A percentile compares a stretch with the other conserved stretches of the same genome.
Evolutionary conservation across 2,329 filamentous ascomycete species (phyloP).

Genomic region (Teratosphaeriaceae sp.): DNA sequence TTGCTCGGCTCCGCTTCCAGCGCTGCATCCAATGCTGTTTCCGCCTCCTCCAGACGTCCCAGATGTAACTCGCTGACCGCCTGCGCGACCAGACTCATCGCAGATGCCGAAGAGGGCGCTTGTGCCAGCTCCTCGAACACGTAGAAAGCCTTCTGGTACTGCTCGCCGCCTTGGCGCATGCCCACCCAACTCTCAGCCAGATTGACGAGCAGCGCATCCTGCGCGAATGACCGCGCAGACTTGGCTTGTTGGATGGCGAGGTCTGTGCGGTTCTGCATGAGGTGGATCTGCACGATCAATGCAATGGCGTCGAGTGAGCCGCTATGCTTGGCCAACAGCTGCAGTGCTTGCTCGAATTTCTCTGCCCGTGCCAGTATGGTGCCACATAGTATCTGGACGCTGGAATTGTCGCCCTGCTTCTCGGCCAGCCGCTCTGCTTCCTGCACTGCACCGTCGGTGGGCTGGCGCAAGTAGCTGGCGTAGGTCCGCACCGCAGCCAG

Average conservation of each 20-base stretch:
- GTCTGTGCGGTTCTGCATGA: slow-evolving; percentile 85
- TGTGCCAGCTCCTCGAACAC: slow-evolving; percentile 95
- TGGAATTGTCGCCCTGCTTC: slow-evolving; percentile 63
- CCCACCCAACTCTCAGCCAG: slow-evolving; percentile 94
- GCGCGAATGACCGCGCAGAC: slow-evolving; percentile 84
- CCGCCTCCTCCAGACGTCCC: slow-evolving; percentile 79
- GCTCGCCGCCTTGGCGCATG: slow-evolving; percentile 82
- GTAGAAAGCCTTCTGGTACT: slow-evolving; percentile 96
- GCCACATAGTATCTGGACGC: slow-evolving; percentile 75
- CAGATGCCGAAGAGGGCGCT: slow-evolving; percentile 70
- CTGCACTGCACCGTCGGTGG: slow-evolving; percentile 36
- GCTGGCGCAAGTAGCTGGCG: slow-evolving; percentile 50
- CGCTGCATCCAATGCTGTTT: slow-evolving; percentile 76
- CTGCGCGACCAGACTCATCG: slow-evolving; percentile 73
- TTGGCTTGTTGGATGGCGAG: slow-evolving; percentile 84
- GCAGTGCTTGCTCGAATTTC: slow-evolving; percentile 77
- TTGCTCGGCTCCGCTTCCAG: slow-evolving; percentile 65
- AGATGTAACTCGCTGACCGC: slow-evolving; percentile 89
- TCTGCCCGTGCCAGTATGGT: slow-evolving; percentile 74
- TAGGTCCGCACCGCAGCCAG: slow-evolving; percentile 70
- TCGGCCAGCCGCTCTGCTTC: slow-evolving; percentile 64
- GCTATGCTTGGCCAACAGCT: slow-evolving; percentile 73
- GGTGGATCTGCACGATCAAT: slow-evolving; percentile 84
- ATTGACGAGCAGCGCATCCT: slow-evolving; percentile 90
- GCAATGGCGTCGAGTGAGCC: slow-evolving; percentile 74